These are phyloP conservation scores for Tanacetum coccineum DNA, from an alignment of 129 eudicot species.

Conservation along the genomic window DNA sequence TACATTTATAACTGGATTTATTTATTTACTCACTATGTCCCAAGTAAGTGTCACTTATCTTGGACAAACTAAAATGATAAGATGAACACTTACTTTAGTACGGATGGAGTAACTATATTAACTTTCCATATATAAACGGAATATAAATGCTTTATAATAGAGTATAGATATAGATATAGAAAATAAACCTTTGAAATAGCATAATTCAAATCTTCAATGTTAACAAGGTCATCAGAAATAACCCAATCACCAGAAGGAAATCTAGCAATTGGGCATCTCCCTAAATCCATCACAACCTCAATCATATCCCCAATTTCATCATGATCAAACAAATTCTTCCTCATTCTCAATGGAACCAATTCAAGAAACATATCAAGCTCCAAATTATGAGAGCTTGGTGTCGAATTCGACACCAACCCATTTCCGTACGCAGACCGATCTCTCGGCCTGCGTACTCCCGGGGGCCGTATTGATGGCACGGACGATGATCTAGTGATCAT, in stretches of 20 bases:
- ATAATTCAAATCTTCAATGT: slow-evolving; percentile 63
- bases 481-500: slow-evolving; percentile 28
- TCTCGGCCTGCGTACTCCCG: slow-evolving; percentile 65
- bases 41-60: no score
- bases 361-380: slow-evolving; percentile 81
- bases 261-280: slow-evolving; percentile 85
- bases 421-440: slow-evolving; percentile 51
- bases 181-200: slow-evolving; percentile 77
- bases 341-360: slow-evolving; percentile 81
- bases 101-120: no score
- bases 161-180: neutral
- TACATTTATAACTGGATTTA: no score
- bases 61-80: no score
- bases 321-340: slow-evolving; percentile 60
- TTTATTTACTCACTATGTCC: no score
- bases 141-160: neutral
- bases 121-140: neutral
- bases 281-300: slow-evolving; percentile 97
- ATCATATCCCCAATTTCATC: slow-evolving; percentile 66
- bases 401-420: slow-evolving; percentile 49
- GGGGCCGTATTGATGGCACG: slow-evolving; percentile 45
- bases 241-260: slow-evolving; percentile 97
- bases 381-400: neutral
- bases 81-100: no score
- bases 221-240: slow-evolving; percentile 66